Base-by-base conservation (phyloP, 257 asterid genomes). In the Cynanchum wilfordii region DNA sequence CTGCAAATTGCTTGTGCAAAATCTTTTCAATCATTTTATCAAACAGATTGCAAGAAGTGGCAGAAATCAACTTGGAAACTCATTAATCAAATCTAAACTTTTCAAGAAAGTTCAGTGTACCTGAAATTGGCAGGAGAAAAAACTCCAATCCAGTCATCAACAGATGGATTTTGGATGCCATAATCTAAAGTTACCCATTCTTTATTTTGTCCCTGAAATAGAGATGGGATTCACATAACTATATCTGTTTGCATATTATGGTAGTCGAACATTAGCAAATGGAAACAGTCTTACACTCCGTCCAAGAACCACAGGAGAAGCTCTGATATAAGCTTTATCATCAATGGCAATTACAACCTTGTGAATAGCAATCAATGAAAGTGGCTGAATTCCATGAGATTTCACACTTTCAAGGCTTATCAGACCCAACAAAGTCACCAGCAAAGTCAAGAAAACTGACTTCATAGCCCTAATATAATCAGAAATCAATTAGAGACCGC, bases 111-210 rank as follows among this genome's bases (percentile, higher is more conserved):
- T 44, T 58, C 64, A 56, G 78, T 67, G 40, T 52, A 92, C 98
- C 97, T 87, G 87, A 92, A 89, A 83, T 89, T 90, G 70, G 87
- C 86, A 4, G 98, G 98, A 74, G 98, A 92, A 79, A 92, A 92
- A 30, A 90, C 95, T 64, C 96, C 97, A 24, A 92, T 78, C 97
- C 98, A 92, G 78, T 92, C 98, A 76, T 82, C 85, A 36, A 20
- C 42, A 16, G 90, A 80, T 4, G 97, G 96, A 65, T 57, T 87
- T 54, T 87, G 59, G 81, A 72, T 80, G 51, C 84, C 73, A 77
- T 76, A 92, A 63, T 83, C 82, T 73, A 92, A 51, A 62, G 82
- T 79, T 71, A 92, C 78, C 96, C 92, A 89, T 47, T 86, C 97
- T 72, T 75, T 82, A 76, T 78, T 82, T 75, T 81, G 68, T 27